Conservation (phyloP, 768 basidiomycete species). For the Pisolithus albus region DNA sequence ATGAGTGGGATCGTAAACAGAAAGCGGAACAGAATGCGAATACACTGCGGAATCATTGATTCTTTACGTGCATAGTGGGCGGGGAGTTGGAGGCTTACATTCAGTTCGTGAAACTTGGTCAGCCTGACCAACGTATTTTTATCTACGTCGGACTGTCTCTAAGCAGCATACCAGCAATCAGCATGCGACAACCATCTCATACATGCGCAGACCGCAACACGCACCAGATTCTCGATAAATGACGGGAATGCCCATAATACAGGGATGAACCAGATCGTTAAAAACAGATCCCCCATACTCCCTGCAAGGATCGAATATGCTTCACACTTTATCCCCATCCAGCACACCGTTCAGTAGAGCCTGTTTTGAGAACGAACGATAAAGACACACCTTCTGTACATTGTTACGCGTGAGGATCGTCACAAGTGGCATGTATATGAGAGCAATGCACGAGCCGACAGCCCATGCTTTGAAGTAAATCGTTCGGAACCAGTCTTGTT, state of each 20-base stretch:
- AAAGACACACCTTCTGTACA: constrained; percentile 45
- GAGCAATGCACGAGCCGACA: constrained; percentile 51
- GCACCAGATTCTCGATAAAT: constrained; percentile 56
- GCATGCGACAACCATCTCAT: not conserved
- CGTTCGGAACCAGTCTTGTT: constrained; percentile 74
- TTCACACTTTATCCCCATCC: constrained; percentile 43
- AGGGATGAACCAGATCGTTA: constrained; percentile 72
- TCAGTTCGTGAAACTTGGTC: constrained; percentile 76
- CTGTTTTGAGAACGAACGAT: not conserved
- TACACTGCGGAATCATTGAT: constrained; percentile 35
- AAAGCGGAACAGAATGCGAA: constrained; percentile 69
- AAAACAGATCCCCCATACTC: constrained; percentile 55
- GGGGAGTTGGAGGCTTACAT: constrained; percentile 41
- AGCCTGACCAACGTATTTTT: constrained; percentile 58
- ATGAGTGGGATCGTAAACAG: constrained; percentile 60
- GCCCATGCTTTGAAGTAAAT: constrained; percentile 71
- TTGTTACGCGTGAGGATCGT: constrained; percentile 57
- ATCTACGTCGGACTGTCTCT: constrained; percentile 63
- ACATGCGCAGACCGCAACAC: constrained; percentile 12
- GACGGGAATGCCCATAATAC: constrained; percentile 65
- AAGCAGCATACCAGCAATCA: not conserved
- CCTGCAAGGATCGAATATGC: constrained; percentile 66
- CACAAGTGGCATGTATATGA: constrained; percentile 64
- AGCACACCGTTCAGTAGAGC: constrained; percentile 8
- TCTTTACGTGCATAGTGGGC: not conserved